Evolutionary conservation across 2,329 filamentous ascomycete genomes (phyloP).

Genomic region (Cladophialophora psammophila): DNA sequence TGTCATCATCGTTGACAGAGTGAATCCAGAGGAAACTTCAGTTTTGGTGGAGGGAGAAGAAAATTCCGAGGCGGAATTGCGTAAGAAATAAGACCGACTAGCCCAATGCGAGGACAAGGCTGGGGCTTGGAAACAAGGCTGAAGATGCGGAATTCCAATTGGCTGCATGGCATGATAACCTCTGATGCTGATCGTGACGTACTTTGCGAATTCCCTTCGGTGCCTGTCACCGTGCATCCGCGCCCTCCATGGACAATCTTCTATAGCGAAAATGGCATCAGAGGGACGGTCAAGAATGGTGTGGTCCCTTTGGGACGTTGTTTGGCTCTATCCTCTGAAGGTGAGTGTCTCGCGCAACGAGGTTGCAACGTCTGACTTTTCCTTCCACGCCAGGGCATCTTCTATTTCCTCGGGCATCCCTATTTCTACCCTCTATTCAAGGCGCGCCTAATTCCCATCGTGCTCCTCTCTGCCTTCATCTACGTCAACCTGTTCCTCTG

Average conservation of each 20-base stretch:
- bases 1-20: constrained; percentile 49
- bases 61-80: constrained; percentile 22
- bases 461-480: constrained; percentile 81
- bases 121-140: constrained; percentile 19
- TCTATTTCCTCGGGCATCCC: constrained; percentile 78
- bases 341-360: constrained; percentile 44
- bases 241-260: neutral
- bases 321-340: constrained; percentile 58
- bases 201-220: neutral
- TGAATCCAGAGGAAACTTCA: constrained; percentile 57
- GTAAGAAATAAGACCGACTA: neutral
- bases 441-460: constrained; percentile 78
- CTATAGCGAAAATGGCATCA: neutral
- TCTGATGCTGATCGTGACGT: neutral
- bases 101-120: neutral
- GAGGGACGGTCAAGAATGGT: constrained; percentile 18
- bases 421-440: constrained; percentile 84
- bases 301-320: constrained; percentile 40
- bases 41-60: constrained; percentile 50
- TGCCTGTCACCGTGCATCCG: neutral
- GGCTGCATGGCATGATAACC: constrained; percentile 1
- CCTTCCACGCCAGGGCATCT: constrained; percentile 66
- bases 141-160: neutral
- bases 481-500: constrained; percentile 88
- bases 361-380: constrained; percentile 11